phyloP scores from a whole-genome alignment of 805 yeast species.

The Ogataea corticis region DNA sequence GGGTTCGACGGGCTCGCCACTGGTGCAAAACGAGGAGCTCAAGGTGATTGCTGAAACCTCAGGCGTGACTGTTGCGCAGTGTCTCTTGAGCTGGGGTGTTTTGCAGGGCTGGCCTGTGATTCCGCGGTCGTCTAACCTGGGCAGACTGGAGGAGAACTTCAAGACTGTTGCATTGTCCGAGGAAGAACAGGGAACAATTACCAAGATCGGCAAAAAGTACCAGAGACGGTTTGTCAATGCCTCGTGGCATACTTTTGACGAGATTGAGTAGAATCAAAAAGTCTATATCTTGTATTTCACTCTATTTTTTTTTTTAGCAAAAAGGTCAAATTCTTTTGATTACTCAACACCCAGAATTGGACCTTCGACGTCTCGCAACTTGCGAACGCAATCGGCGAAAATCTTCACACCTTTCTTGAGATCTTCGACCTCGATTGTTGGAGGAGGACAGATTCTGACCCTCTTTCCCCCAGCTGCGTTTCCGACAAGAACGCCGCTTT shows the following conservation, averaged over 20 bases:
- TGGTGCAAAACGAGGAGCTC: slow-evolving; percentile 35
- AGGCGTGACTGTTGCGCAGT: slow-evolving; percentile 52
- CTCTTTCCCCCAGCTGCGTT: slow-evolving; percentile 26
- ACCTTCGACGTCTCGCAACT: slow-evolving; percentile 13
- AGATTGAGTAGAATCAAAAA: no score
- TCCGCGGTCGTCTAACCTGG: slow-evolving; percentile 43
- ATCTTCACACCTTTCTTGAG: slow-evolving; percentile 25
- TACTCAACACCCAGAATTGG: slow-evolving; percentile 9
- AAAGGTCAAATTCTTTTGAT: no score
- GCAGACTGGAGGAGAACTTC: slow-evolving; percentile 36
- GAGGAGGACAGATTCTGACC: slow-evolving; percentile 31
- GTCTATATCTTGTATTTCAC: no score
- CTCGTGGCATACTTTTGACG: slow-evolving; percentile 14
- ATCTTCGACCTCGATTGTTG: slow-evolving; percentile 23
- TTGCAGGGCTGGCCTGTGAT: slow-evolving; percentile 36
- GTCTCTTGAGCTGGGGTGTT: slow-evolving; percentile 39
- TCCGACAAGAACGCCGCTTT: slow-evolving; percentile 25
- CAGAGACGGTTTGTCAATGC: slow-evolving; percentile 11
- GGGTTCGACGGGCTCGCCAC: slow-evolving; percentile 43
- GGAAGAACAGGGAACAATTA: slow-evolving; percentile 33
- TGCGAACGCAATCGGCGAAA: slow-evolving; percentile 22
- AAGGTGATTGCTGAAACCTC: slow-evolving; percentile 53
- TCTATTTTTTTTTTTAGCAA: no score
- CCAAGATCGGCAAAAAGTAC: slow-evolving; percentile 12
- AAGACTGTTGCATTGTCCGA: slow-evolving; percentile 35